Evolutionary conservation across 2,329 filamentous ascomycete genomes (phyloP).

Genomic region (Cladophialophora chaetospira): DNA sequence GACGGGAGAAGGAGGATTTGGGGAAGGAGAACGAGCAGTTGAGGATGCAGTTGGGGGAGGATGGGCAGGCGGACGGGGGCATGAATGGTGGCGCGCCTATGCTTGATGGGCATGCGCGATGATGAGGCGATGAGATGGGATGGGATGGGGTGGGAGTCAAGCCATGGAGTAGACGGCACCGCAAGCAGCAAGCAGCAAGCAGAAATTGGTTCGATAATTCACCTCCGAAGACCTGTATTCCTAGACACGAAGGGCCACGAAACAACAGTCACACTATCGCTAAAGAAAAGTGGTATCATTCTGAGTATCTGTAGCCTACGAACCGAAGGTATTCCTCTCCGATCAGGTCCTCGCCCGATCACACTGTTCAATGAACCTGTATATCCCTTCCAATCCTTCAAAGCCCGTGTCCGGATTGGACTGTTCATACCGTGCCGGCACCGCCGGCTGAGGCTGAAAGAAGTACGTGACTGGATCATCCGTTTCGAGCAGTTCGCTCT

Average conservation of each 20-base stretch:
- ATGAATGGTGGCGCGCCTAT: neutral
- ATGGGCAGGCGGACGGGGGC: neutral
- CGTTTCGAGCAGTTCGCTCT: slow-evolving; percentile 47
- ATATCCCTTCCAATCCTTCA: slow-evolving; percentile 66
- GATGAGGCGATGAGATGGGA: too few species aligned
- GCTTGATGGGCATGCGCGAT: neutral
- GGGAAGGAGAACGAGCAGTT: slow-evolving; percentile 25
- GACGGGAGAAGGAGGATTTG: slow-evolving; percentile 32
- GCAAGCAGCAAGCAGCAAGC: too few species aligned
- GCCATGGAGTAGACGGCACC: too few species aligned
- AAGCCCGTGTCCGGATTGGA: slow-evolving; percentile 41
- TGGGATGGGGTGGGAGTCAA: too few species aligned
- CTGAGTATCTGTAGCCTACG: too few species aligned
- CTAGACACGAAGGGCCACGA: too few species aligned
- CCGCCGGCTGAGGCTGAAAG: slow-evolving; percentile 26
- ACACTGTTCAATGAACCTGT: slow-evolving; percentile 66
- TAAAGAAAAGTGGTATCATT: too few species aligned
- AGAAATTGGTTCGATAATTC: too few species aligned
- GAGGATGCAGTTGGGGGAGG: slow-evolving; percentile 7
- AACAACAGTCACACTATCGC: too few species aligned
- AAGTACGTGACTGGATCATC: slow-evolving; percentile 35
- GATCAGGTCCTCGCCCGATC: slow-evolving; percentile 47
- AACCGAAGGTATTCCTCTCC: too few species aligned
- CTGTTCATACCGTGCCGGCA: slow-evolving; percentile 12
- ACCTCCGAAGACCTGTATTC: too few species aligned